These are phyloP conservation scores for Candida ponderosae DNA, from an alignment of 805 yeast genomes.

Conservation along the genomic window DNA sequence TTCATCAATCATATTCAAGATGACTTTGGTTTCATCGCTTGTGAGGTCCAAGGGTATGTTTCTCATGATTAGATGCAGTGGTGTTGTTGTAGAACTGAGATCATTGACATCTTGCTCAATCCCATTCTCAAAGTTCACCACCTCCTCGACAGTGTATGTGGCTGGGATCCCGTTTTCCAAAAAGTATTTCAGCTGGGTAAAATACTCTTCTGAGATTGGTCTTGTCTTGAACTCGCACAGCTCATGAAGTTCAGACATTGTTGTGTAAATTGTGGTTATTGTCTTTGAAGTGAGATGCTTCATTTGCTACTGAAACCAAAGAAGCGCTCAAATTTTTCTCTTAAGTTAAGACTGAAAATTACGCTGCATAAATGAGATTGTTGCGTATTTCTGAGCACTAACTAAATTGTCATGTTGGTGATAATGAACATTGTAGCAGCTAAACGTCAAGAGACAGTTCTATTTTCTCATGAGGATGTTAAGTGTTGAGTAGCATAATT, in stretches of 20 bases:
- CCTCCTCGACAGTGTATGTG: slow-evolving; percentile 77
- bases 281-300: too few species aligned
- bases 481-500: too few species aligned
- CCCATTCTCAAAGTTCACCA: slow-evolving; percentile 44
- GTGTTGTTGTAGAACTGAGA: slow-evolving; percentile 56
- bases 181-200: slow-evolving; percentile 36
- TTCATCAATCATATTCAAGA: slow-evolving; percentile 48
- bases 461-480: too few species aligned
- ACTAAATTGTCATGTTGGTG: not conserved
- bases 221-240: slow-evolving; percentile 41
- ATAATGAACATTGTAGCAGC: too few species aligned
- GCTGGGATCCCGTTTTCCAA: slow-evolving; percentile 68
- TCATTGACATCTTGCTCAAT: slow-evolving; percentile 24
- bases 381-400: not conserved
- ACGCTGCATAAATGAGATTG: not conserved
- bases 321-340: too few species aligned
- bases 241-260: slow-evolving; percentile 69
- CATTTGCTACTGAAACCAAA: too few species aligned
- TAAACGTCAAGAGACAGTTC: too few species aligned
- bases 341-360: not conserved
- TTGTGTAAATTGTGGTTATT: not conserved
- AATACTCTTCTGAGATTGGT: slow-evolving; percentile 41
- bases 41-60: slow-evolving; percentile 35
- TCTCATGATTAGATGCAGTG: slow-evolving; percentile 62
- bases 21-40: slow-evolving; percentile 34